Evolutionary conservation across 164 flowering plant genomes (phyloP).

Genomic region (Aristolochia fimbriata): DNA sequence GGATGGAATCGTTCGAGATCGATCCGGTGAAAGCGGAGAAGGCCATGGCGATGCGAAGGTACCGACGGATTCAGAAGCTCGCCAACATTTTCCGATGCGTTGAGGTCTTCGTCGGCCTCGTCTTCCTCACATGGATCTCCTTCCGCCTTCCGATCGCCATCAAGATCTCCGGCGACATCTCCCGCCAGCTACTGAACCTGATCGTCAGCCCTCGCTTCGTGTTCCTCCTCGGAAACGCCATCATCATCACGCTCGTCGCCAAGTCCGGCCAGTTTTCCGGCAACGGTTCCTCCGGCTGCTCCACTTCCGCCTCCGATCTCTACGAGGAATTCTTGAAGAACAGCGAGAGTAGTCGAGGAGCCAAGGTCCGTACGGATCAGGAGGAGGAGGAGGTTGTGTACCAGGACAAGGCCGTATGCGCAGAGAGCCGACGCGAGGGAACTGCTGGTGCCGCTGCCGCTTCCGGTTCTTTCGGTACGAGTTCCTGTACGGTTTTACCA

Average conservation of each 20-base stretch:
- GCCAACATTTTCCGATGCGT: slow-evolving; percentile 36
- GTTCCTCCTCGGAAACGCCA: slow-evolving; percentile 51
- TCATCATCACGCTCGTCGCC: slow-evolving; percentile 34
- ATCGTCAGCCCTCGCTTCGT: slow-evolving; percentile 40
- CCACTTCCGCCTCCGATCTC: slow-evolving; percentile 9
- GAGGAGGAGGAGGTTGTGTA: slow-evolving; percentile 14
- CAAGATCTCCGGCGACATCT: slow-evolving; percentile 25
- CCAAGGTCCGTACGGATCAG: not conserved
- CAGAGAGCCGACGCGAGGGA: not conserved
- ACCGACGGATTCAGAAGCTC: slow-evolving; percentile 24
- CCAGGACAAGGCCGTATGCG: slow-evolving; percentile 19
- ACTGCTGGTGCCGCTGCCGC: not conserved
- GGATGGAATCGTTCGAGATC: slow-evolving; percentile 15
- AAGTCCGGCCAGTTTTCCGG: slow-evolving; percentile 38
- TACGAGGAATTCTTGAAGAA: slow-evolving; percentile 34
- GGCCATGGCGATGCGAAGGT: slow-evolving; percentile 25
- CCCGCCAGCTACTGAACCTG: slow-evolving; percentile 19
- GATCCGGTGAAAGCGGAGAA: slow-evolving; percentile 42
- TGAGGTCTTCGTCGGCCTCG: slow-evolving; percentile 32
- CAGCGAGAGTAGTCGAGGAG: slow-evolving; percentile 11
- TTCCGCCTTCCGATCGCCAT: slow-evolving; percentile 29
- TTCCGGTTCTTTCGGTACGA: not conserved
- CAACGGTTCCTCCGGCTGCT: not conserved
- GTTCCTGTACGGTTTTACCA: slow-evolving; percentile 1
- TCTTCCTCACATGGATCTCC: slow-evolving; percentile 38